Percentiles rank a stretch among this genome's conserved stretches.
These are phyloP conservation scores for Podosphaera aphanis DNA, from an alignment of 2,329 filamentous ascomycete species.

Conservation along the genomic window DNA sequence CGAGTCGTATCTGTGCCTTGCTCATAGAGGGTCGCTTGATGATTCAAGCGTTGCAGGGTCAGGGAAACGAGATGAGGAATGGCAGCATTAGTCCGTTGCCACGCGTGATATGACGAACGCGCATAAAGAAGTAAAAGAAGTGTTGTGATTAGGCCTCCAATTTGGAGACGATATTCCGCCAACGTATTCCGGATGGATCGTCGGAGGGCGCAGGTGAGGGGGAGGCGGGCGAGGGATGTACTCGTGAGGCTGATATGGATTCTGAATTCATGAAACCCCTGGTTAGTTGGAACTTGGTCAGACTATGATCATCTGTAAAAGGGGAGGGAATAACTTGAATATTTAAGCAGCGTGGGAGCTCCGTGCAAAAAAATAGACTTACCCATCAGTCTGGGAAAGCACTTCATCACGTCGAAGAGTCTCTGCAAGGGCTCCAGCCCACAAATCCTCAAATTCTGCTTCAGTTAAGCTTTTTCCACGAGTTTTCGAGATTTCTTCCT, in stretches of 20 bases:
- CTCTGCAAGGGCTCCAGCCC: constrained; percentile 49
- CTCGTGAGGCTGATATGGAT: constrained; percentile 48
- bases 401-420: constrained; percentile 40
- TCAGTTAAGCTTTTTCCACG: constrained; percentile 64
- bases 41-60: constrained; percentile 63
- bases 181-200: constrained; percentile 56
- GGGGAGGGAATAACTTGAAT: not conserved
- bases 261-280: constrained; percentile 56
- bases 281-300: constrained; percentile 53
- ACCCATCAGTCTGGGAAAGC: constrained; percentile 26
- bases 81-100: constrained; percentile 35
- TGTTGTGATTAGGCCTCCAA: constrained; percentile 39
- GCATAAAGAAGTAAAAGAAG: constrained; percentile 34
- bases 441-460: constrained; percentile 79
- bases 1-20: constrained; percentile 43
- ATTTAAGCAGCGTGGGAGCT: not conserved
- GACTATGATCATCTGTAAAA: constrained; percentile 10
- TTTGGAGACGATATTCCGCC: constrained; percentile 69
- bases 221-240: constrained; percentile 75
- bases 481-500: constrained; percentile 50
- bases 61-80: constrained; percentile 66
- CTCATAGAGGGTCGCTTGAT: constrained; percentile 60
- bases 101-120: constrained; percentile 36
- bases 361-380: constrained; percentile 19
- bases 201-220: constrained; percentile 60